A percentile compares a stretch with the other conserved stretches of the same genome.
Evolutionary conservation across 1,139 yeast genomes (phyloP).

Genomic region (Saccharomyces hybrid): DNA sequence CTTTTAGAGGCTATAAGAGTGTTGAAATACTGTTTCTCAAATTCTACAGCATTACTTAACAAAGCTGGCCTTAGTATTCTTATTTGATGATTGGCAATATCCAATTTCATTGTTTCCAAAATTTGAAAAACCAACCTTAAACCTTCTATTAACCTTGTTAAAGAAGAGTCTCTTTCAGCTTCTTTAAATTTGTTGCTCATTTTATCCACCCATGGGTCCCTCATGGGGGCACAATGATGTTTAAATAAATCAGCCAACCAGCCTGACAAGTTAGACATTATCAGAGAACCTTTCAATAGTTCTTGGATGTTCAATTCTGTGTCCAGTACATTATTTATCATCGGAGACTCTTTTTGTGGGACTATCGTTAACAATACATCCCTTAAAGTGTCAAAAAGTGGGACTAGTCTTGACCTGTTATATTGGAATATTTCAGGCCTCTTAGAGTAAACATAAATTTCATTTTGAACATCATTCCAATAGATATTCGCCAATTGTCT

Average conservation of each 20-base stretch:
- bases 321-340: slow-evolving; percentile 69
- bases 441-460: slow-evolving; percentile 34
- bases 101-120: slow-evolving; percentile 91
- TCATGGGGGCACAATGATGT: slow-evolving; percentile 79
- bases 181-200: slow-evolving; percentile 64
- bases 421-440: slow-evolving; percentile 30
- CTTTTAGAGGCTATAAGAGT: slow-evolving; percentile 62
- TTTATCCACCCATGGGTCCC: slow-evolving; percentile 83
- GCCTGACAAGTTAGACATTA: slow-evolving; percentile 26
- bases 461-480: slow-evolving; percentile 71
- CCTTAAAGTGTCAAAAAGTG: slow-evolving; percentile 64
- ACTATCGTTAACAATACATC: slow-evolving; percentile 68
- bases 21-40: slow-evolving; percentile 79
- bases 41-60: slow-evolving; percentile 83
- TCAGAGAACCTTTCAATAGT: slow-evolving; percentile 42
- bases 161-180: slow-evolving; percentile 49
- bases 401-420: slow-evolving; percentile 48
- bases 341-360: slow-evolving; percentile 67
- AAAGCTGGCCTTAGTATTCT: slow-evolving; percentile 76
- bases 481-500: slow-evolving; percentile 68
- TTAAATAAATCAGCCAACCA: slow-evolving; percentile 31
- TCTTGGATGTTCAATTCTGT: slow-evolving; percentile 72
- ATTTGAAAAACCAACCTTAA: slow-evolving; percentile 73
- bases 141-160: slow-evolving; percentile 61
- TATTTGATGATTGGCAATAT: slow-evolving; percentile 91